Evolutionary conservation across 768 basidiomycete species (phyloP).

Genomic region (Leccinellum luteum): DNA sequence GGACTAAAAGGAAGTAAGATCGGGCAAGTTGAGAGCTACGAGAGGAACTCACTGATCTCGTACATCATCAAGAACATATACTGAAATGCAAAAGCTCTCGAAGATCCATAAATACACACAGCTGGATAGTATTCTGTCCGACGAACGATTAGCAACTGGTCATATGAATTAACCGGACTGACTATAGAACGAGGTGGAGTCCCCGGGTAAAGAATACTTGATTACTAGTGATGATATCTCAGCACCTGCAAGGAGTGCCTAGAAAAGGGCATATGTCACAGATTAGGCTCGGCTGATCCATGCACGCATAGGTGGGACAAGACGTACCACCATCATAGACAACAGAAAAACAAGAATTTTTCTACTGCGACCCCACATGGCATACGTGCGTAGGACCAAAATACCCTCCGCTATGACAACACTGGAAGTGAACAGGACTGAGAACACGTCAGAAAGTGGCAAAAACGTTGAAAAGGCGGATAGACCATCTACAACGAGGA

Average conservation of each 20-base stretch:
- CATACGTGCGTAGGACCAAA: slow-evolving; percentile 23
- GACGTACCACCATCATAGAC: slow-evolving; percentile 2
- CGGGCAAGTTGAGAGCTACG: not conserved
- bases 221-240: not conserved
- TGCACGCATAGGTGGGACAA: too few relatives aligned
- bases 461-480: not conserved
- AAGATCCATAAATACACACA: slow-evolving; percentile 15
- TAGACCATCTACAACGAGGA: slow-evolving; percentile 17
- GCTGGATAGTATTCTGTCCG: slow-evolving; percentile 21
- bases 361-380: slow-evolving; percentile 22
- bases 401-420: slow-evolving; percentile 1
- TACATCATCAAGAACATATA: slow-evolving; percentile 18
- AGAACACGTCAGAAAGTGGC: not conserved
- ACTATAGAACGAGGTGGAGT: slow-evolving; percentile 18
- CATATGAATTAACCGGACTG: slow-evolving; percentile 1
- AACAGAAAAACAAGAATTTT: slow-evolving; percentile 17
- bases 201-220: slow-evolving; percentile 14
- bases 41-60: slow-evolving; percentile 20
- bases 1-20: slow-evolving; percentile 13
- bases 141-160: not conserved
- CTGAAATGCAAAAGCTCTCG: slow-evolving; percentile 12
- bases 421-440: slow-evolving; percentile 15
- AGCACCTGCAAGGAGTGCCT: slow-evolving; percentile 16
- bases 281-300: too few relatives aligned
- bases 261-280: not conserved